These are phyloP conservation scores for Vigna nakashimae DNA, from an alignment of 306 rosid species.

Conservation along the genomic window DNA sequence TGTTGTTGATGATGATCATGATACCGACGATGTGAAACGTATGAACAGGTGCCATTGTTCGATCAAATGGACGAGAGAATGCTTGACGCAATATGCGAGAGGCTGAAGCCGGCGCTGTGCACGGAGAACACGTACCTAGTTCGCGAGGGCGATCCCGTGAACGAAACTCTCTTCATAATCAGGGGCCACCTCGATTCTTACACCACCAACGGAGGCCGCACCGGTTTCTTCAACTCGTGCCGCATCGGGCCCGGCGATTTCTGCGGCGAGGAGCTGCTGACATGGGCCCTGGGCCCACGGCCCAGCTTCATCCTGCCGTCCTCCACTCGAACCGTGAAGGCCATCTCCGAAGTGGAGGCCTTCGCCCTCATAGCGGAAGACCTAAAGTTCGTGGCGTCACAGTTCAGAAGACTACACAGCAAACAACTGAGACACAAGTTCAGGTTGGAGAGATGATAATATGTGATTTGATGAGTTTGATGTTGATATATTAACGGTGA, in stretches of 20 bases:
- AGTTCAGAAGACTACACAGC: constrained; percentile 77
- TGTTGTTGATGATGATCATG: background rate
- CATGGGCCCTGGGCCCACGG: constrained; percentile 94
- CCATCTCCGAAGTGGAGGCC: constrained; percentile 88
- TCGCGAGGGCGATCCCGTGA: constrained; percentile 92
- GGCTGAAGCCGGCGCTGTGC: constrained; percentile 83
- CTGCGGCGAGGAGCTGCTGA: constrained; percentile 93
- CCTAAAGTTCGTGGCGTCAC: constrained; percentile 88
- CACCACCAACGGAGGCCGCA: constrained; percentile 94
- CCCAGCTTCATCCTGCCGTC: constrained; percentile 75
- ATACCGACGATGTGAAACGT: background rate
- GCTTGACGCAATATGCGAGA: constrained; percentile 94
- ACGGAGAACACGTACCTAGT: constrained; percentile 81
- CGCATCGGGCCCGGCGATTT: constrained; percentile 83
- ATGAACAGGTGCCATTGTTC: constrained; percentile 77
- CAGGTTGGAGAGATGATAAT: constrained; percentile 43
- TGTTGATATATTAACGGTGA: no score
- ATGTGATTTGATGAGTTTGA: no score
- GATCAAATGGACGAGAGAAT: constrained; percentile 97
- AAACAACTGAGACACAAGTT: constrained; percentile 86
- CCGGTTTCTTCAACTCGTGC: constrained; percentile 91
- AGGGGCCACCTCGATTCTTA: constrained; percentile 88
- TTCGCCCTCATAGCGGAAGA: constrained; percentile 90
- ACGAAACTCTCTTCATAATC: constrained; percentile 88
- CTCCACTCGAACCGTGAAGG: constrained; percentile 84